Conservation (phyloP, 352 stramenopile species). For the Thalassiosira hispida region DNA sequence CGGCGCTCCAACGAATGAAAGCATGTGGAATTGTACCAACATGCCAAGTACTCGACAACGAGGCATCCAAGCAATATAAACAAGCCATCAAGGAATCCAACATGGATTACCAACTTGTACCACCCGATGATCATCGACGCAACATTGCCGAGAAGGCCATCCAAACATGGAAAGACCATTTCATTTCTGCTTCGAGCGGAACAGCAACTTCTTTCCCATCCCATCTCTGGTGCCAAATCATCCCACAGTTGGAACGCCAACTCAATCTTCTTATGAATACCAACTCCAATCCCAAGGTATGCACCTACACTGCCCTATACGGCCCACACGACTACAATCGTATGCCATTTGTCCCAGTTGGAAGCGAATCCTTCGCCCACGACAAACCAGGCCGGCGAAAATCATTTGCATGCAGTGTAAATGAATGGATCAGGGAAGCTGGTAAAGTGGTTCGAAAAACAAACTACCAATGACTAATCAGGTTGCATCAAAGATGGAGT, state of each 20-base stretch:
- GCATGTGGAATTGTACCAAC: constrained; percentile 5
- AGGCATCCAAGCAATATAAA: constrained; percentile 31
- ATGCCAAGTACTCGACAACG: constrained; percentile 56
- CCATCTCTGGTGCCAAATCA: constrained; percentile 44
- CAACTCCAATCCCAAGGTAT: constrained; percentile 44
- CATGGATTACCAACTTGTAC: constrained; percentile 48
- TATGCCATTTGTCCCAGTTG: constrained; percentile 43
- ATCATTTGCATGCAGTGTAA: constrained; percentile 13
- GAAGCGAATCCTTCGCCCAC: constrained; percentile 37
- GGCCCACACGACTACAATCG: constrained; percentile 39
- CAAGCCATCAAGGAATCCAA: constrained; percentile 21
- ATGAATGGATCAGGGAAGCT: no score
- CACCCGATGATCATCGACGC: constrained; percentile 33
- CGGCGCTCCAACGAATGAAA: constrained; percentile 11
- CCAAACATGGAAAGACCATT: constrained; percentile 63
- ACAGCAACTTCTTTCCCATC: constrained; percentile 46
- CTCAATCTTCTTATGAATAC: constrained; percentile 52
- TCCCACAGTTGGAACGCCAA: constrained; percentile 42
- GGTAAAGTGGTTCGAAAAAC: no score
- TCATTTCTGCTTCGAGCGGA: constrained; percentile 38
- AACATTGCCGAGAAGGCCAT: constrained; percentile 65
- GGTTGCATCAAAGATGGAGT: no score
- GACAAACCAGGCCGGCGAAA: constrained; percentile 14
- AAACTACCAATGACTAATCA: no score
- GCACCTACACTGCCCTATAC: constrained; percentile 22